A percentile compares a stretch with the other conserved stretches of the same genome.
Conservation (phyloP, 306 rosid species). For the Crotalaria pallida region DNA sequence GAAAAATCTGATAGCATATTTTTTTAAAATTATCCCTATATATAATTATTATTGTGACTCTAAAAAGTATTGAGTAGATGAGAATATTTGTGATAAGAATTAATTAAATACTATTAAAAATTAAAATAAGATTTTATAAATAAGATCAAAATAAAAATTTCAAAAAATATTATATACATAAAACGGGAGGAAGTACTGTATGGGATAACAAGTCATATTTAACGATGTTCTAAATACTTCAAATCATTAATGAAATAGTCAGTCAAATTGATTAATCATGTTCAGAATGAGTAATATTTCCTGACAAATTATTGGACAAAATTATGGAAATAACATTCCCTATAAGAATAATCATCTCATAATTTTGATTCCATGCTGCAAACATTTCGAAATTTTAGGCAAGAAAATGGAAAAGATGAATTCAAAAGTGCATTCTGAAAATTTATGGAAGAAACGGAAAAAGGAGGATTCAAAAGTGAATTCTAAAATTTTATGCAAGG, state of each 20-base stretch:
- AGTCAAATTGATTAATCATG: too few species aligned
- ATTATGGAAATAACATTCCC: background rate
- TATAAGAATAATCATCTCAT: background rate
- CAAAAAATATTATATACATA: too few species aligned
- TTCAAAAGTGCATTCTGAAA: conserved; percentile 24
- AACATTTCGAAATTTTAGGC: conserved; percentile 5
- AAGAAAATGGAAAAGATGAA: conserved; percentile 13
- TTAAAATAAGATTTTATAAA: too few species aligned
- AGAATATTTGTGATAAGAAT: too few species aligned
- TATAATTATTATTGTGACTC: too few species aligned
- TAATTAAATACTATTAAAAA: too few species aligned
- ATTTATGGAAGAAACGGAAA: conserved; percentile 22
- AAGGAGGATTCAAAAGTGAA: conserved; percentile 25
- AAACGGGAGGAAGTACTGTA: too few species aligned
- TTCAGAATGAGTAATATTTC: background rate
- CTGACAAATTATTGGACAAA: background rate
- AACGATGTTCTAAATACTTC: background rate
- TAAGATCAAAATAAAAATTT: too few species aligned
- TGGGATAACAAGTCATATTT: background rate
- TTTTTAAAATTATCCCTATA: too few species aligned
- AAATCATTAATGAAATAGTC: background rate
- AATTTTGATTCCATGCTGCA: background rate
- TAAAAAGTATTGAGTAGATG: too few species aligned
- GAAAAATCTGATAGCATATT: too few species aligned
- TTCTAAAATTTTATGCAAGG: conserved; percentile 18